Conservation (phyloP, 352 stramenopile genomes). For the Pythium grandisporangium region DNA sequence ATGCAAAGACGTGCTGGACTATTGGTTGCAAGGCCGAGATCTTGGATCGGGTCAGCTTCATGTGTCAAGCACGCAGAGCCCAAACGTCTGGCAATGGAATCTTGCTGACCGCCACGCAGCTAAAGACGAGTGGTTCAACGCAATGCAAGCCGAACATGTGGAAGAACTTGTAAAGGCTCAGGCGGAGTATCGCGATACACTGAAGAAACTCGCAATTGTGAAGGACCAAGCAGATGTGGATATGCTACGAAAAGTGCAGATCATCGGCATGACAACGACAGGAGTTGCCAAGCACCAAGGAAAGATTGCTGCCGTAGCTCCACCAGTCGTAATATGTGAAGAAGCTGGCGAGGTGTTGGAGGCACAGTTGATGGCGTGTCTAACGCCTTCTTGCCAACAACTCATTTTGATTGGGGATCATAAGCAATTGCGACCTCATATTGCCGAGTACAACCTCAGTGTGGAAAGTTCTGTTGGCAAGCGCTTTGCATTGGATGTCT, state of each 20-base stretch:
- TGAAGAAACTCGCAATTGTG: constrained; percentile 21
- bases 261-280: constrained; percentile 83
- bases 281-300: constrained; percentile 65
- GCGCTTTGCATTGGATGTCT: constrained; percentile 67
- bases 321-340: constrained; percentile 78
- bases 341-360: constrained; percentile 86
- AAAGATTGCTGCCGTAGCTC: constrained; percentile 39
- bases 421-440: constrained; percentile 71
- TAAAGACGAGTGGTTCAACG: constrained; percentile 14
- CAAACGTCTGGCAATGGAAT: constrained; percentile 24
- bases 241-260: constrained; percentile 19
- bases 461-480: constrained; percentile 33
- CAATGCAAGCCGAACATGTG: constrained; percentile 6
- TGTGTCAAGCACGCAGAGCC: too few relatives aligned
- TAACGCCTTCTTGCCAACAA: constrained; percentile 61
- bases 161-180: constrained; percentile 21
- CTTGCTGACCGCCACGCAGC: constrained; percentile 13
- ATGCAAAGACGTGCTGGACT: constrained; percentile 19
- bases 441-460: constrained; percentile 65
- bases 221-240: constrained; percentile 17
- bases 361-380: constrained; percentile 43
- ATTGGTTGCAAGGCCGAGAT: constrained; percentile 23
- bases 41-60: constrained; percentile 1
- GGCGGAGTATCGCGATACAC: constrained; percentile 13
- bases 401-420: constrained; percentile 87